phyloP scores from a whole-genome alignment of 306 rosid genomes.

The Clitoria ternatea region DNA sequence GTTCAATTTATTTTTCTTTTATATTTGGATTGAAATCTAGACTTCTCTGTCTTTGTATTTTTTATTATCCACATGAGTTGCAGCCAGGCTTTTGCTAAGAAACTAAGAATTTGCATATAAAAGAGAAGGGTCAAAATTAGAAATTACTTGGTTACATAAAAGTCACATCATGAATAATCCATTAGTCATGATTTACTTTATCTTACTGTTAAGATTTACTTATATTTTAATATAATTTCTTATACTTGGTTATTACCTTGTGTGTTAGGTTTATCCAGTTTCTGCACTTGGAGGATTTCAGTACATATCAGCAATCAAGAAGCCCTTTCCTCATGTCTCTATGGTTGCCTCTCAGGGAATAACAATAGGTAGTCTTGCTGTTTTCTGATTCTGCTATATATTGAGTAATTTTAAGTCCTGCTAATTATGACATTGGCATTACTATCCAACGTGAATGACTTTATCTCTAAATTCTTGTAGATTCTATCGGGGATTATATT shows the following conservation, averaged over 20 bases:
- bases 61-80: background rate
- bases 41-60: background rate
- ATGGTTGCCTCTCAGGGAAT: conserved; percentile 96
- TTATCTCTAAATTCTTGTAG: conserved; percentile 37
- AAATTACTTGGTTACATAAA: background rate
- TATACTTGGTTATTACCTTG: conserved; percentile 11
- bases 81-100: background rate
- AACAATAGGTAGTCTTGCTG: conserved; percentile 48
- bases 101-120: background rate
- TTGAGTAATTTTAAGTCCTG: background rate
- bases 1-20: background rate
- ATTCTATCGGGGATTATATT: conserved; percentile 61
- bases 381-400: background rate
- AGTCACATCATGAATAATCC: background rate
- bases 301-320: conserved; percentile 77
- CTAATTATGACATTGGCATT: background rate
- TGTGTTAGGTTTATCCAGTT: conserved; percentile 76
- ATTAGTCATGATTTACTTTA: no score
- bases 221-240: background rate
- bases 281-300: conserved; percentile 78
- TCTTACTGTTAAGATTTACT: no score
- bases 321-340: conserved; percentile 70
- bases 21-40: background rate
- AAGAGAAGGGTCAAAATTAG: background rate
- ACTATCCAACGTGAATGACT: background rate